Evolutionary conservation across 139 green algal genomes (phyloP).

Genomic region (Dunaliella sp.): DNA sequence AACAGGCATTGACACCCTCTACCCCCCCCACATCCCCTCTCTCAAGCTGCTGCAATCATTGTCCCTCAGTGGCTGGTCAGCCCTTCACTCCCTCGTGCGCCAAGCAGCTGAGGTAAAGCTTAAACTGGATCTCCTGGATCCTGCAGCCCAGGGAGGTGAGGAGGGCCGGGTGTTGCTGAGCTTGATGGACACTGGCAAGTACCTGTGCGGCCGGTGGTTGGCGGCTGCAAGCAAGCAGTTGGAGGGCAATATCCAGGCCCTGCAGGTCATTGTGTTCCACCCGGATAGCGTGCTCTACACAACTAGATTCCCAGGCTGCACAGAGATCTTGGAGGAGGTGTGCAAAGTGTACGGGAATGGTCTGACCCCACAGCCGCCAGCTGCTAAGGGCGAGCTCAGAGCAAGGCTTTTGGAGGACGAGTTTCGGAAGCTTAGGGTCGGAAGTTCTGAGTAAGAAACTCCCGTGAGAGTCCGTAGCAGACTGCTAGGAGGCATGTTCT

Average conservation of each 20-base stretch:
- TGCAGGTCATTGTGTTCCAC: neutral
- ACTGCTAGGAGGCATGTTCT: neutral
- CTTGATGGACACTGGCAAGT: neutral
- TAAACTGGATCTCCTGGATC: neutral
- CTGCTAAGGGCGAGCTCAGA: neutral
- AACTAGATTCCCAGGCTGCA: neutral
- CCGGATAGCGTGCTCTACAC: neutral
- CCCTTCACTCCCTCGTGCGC: neutral
- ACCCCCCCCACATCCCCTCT: too few relatives aligned
- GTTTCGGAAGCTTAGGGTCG: too few relatives aligned
- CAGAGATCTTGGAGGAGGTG: neutral
- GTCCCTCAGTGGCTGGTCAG: neutral
- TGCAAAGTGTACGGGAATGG: neutral
- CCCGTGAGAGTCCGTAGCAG: too few relatives aligned
- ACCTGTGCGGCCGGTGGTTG: neutral
- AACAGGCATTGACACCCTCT: neutral
- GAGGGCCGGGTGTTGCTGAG: neutral
- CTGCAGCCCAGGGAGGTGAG: too few relatives aligned
- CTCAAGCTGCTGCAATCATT: neutral
- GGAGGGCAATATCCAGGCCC: neutral
- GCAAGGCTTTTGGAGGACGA: neutral
- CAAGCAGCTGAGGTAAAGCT: neutral
- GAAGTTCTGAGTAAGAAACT: too few relatives aligned
- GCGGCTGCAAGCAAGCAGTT: too few relatives aligned
- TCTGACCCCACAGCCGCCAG: neutral